Conservation (phyloP, 306 rosid species). For the Oemleria cerasiformis region DNA sequence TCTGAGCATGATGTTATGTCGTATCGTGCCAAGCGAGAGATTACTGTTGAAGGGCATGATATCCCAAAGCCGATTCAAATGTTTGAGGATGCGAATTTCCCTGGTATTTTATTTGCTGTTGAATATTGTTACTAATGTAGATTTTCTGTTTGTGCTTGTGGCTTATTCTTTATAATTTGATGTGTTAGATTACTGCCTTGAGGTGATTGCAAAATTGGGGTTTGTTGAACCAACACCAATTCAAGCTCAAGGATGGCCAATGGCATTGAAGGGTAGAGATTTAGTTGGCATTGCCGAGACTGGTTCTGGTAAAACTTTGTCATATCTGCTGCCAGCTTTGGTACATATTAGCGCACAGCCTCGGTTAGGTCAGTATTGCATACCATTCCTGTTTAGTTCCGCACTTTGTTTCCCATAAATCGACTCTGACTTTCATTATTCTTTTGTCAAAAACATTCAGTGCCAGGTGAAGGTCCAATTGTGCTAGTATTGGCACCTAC, state of each 20-base stretch:
- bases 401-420: not conserved
- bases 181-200: constrained; percentile 71
- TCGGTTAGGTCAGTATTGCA: constrained; percentile 56
- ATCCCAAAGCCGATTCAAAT: constrained; percentile 69
- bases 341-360: constrained; percentile 94
- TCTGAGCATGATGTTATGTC: constrained; percentile 61
- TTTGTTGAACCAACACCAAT: constrained; percentile 95
- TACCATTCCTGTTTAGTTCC: constrained; percentile 7
- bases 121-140: not conserved
- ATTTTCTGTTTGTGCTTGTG: not conserved
- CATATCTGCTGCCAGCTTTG: constrained; percentile 83
- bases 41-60: constrained; percentile 82
- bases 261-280: constrained; percentile 96
- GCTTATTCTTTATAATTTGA: constrained; percentile 19
- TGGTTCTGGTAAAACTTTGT: constrained; percentile 93
- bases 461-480: constrained; percentile 80
- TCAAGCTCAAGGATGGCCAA: constrained; percentile 99
- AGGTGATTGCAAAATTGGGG: constrained; percentile 82
- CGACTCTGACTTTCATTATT: constrained; percentile 16
- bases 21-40: constrained; percentile 63
- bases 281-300: constrained; percentile 97
- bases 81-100: constrained; percentile 76
- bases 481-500: constrained; percentile 88
- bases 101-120: constrained; percentile 51
- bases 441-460: constrained; percentile 40